Conservation (phyloP, 2,329 filamentous ascomycete genomes). For the Xylariales sp. region DNA sequence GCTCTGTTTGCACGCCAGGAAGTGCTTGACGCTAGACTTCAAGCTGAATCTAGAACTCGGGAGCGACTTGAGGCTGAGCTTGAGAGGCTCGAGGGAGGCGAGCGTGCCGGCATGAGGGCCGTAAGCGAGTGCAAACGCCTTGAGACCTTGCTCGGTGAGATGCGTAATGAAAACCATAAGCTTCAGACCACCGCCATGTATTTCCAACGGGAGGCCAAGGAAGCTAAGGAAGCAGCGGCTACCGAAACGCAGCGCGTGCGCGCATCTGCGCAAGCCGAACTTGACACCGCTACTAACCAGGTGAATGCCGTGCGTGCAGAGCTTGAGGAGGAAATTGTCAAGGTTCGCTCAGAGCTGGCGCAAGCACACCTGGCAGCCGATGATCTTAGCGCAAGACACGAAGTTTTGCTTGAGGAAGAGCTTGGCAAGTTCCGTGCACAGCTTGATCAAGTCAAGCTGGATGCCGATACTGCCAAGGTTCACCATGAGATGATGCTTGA, state of each 20-base stretch:
- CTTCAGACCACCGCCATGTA: constrained; percentile 65
- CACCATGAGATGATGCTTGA: constrained; percentile 82
- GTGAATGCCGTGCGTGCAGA: constrained; percentile 79
- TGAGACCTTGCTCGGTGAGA: constrained; percentile 48
- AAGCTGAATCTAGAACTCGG: constrained; percentile 67
- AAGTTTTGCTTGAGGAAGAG: constrained; percentile 77
- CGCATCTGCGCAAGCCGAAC: constrained; percentile 72
- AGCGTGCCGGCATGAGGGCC: constrained; percentile 61
- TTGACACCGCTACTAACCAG: constrained; percentile 80
- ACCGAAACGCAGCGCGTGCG: constrained; percentile 79
- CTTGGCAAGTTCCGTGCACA: constrained; percentile 67
- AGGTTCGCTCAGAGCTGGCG: constrained; percentile 69
- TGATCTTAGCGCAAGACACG: constrained; percentile 69
- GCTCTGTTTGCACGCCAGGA: constrained; percentile 75
- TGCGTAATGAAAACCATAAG: constrained; percentile 65
- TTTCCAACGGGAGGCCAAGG: constrained; percentile 77
- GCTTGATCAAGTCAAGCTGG: constrained; percentile 72
- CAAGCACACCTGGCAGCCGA: constrained; percentile 71
- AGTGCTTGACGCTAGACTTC: constrained; percentile 71
- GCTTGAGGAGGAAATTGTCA: constrained; percentile 72
- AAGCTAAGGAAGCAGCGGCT: constrained; percentile 74
- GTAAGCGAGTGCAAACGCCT: constrained; percentile 59
- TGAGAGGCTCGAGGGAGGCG: constrained; percentile 59
- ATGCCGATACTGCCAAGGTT: constrained; percentile 75
- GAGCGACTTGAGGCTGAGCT: constrained; percentile 65